These are phyloP conservation scores for Suillus bovinus DNA, from an alignment of 768 basidiomycete species.

Conservation along the genomic window DNA sequence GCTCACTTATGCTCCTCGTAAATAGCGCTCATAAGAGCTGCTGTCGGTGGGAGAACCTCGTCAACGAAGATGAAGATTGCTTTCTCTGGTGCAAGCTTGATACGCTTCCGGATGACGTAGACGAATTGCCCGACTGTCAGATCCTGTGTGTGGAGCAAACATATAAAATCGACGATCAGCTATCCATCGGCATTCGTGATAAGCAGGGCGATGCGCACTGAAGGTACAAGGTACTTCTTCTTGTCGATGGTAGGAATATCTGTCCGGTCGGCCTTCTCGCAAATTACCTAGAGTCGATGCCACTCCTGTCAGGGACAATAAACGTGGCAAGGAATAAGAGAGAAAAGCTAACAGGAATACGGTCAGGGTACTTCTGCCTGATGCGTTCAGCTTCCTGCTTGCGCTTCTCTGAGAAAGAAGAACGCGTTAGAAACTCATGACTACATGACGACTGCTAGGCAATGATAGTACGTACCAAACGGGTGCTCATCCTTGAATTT, in stretches of 20 bases:
- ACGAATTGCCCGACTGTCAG: conserved; percentile 98
- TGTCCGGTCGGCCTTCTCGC: conserved; percentile 97
- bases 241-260: conserved; percentile 99
- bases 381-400: conserved; percentile 99
- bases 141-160: conserved; percentile 54
- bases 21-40: conserved; percentile 97
- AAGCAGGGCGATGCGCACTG: conserved; percentile 51
- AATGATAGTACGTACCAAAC: conserved; percentile 63
- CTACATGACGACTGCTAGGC: conserved; percentile 18
- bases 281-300: conserved; percentile 76
- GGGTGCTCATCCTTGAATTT: conserved; percentile 99
- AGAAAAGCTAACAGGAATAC: conserved; percentile 78
- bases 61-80: conserved; percentile 99
- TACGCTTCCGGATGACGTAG: conserved; percentile 99
- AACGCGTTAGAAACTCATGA: conserved; percentile 32
- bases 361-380: conserved; percentile 97
- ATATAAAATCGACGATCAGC: conserved; percentile 23
- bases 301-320: conserved; percentile 14
- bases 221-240: conserved; percentile 99
- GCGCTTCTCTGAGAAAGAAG: conserved; percentile 79
- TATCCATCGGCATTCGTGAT: conserved; percentile 19
- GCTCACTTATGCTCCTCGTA: conserved; percentile 99
- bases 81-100: conserved; percentile 99
- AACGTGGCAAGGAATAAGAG: conserved; percentile 6
- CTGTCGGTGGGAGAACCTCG: conserved; percentile 97